A percentile compares a stretch with the other conserved stretches of the same genome.
These are phyloP conservation scores for Aspergillus cristatus DNA, from an alignment of 495 filamentous ascomycete species.

Conservation along the genomic window DNA sequence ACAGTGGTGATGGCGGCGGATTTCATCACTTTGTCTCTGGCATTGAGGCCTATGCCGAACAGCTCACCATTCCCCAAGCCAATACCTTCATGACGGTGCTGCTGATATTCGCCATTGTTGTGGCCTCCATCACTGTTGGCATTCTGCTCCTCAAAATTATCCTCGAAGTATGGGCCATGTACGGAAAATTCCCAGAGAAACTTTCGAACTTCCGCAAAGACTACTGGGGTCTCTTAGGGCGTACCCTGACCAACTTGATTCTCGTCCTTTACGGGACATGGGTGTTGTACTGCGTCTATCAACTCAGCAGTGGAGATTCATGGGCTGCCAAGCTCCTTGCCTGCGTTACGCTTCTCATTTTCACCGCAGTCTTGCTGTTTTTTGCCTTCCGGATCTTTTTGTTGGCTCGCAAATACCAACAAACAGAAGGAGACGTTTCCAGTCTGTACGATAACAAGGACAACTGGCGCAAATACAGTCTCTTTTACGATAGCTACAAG, in stretches of 20 bases:
- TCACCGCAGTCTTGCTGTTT: constrained; percentile 67
- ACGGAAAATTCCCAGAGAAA: constrained; percentile 74
- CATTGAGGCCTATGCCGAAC: constrained; percentile 65
- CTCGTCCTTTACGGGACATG: constrained; percentile 89
- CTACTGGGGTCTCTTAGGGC: constrained; percentile 86
- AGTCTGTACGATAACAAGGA: constrained; percentile 80
- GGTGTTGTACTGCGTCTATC: constrained; percentile 93
- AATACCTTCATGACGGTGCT: constrained; percentile 97
- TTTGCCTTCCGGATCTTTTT: constrained; percentile 78
- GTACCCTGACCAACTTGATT: constrained; percentile 85
- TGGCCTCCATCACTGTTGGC: constrained; percentile 75
- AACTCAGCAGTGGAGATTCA: constrained; percentile 87
- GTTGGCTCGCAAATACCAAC: constrained; percentile 65
- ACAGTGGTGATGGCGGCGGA: constrained; percentile 20
- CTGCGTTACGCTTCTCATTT: constrained; percentile 66
- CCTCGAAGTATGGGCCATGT: constrained; percentile 84
- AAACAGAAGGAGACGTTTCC: constrained; percentile 60
- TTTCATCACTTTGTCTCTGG: constrained; percentile 48
- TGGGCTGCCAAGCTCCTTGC: constrained; percentile 90
- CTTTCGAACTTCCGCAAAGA: constrained; percentile 82
- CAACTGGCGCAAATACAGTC: constrained; percentile 88
- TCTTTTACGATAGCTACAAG: constrained; percentile 95
- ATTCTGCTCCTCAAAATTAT: constrained; percentile 89
- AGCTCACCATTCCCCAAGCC: constrained; percentile 71
- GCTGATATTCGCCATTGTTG: constrained; percentile 76